A percentile compares a stretch with the other conserved stretches of the same genome.
Evolutionary conservation across 1,284 basidiomycete genomes (phyloP).

Genomic region (Rhodotorula sp.): DNA sequence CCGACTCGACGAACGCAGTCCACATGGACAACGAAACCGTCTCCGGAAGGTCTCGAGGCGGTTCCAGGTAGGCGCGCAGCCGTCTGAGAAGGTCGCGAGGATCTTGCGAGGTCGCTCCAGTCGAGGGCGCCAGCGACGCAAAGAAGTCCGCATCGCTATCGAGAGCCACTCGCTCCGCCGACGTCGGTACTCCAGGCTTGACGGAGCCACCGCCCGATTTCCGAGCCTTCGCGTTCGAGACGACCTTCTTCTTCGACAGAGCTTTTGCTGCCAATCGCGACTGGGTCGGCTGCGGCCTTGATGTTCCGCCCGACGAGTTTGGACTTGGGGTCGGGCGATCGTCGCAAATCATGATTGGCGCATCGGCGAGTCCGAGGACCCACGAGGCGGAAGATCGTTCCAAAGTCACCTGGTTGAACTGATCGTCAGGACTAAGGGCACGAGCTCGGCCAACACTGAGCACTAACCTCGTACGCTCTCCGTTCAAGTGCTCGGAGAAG

Average conservation of each 20-base stretch:
- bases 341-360: slow-evolving; percentile 20
- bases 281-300: too few species aligned
- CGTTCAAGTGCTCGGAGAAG: slow-evolving; percentile 25
- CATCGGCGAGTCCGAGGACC: slow-evolving; percentile 22
- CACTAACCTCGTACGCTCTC: slow-evolving; percentile 23
- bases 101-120: not conserved
- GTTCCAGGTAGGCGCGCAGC: slow-evolving; percentile 21
- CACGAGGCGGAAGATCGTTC: slow-evolving; percentile 24
- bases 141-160: slow-evolving; percentile 7
- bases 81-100: slow-evolving; percentile 12
- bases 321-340: not conserved
- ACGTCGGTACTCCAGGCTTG: too few species aligned
- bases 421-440: too few species aligned
- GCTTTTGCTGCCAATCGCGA: too few species aligned
- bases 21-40: slow-evolving; percentile 9
- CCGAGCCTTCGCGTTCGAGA: not conserved
- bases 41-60: slow-evolving; percentile 11
- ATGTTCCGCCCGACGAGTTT: not conserved
- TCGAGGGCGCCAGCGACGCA: not conserved
- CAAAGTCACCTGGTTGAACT: slow-evolving; percentile 22
- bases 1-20: slow-evolving; percentile 9
- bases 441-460: too few species aligned
- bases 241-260: not conserved
- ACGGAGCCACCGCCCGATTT: not conserved
- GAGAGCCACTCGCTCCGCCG: not conserved